A percentile compares a stretch with the other conserved stretches of the same genome.
phyloP scores from a whole-genome alignment of 176 grass and related monocot species.

The Eleusine indica region DNA sequence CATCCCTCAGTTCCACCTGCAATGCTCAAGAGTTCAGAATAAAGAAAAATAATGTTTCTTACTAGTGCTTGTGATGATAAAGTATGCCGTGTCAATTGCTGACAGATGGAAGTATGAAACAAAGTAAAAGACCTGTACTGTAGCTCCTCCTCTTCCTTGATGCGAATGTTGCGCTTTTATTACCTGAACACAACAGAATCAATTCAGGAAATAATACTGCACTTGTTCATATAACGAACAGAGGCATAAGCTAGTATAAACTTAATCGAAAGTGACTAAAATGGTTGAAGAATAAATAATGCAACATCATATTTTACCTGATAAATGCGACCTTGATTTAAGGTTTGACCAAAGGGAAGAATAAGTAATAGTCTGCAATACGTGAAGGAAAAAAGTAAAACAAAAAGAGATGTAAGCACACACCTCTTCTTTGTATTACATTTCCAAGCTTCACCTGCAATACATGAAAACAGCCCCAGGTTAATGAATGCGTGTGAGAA shows the following conservation, averaged over 20 bases:
- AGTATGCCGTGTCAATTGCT: background rate
- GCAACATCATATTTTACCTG: conserved; percentile 45
- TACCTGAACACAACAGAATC: conserved; percentile 45
- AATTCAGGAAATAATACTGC: conserved; percentile 26
- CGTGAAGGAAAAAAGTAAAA: conserved; percentile 39
- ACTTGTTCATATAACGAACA: background rate
- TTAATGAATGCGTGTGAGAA: conserved; percentile 1
- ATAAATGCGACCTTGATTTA: conserved; percentile 75
- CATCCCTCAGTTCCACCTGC: conserved; percentile 93
- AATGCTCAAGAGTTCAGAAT: conserved; percentile 21
- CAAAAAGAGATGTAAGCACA: conserved; percentile 44
- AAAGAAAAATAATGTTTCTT: background rate
- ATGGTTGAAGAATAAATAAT: conserved; percentile 2
- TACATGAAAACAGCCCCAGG: conserved; percentile 19
- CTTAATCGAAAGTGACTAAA: background rate
- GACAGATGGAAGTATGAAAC: conserved; percentile 6
- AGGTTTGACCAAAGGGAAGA: conserved; percentile 40
- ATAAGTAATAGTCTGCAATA: conserved; percentile 35
- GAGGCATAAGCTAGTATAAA: background rate
- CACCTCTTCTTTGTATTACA: conserved; percentile 76
- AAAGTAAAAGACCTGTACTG: conserved; percentile 63
- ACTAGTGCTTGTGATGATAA: background rate
- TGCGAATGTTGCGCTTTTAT: conserved; percentile 76
- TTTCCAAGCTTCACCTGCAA: conserved; percentile 85
- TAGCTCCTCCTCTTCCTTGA: conserved; percentile 87